A percentile compares a stretch with the other conserved stretches of the same genome.
phyloP scores from a whole-genome alignment of 352 stramenopile genomes.

The Pythium insidiosum region DNA sequence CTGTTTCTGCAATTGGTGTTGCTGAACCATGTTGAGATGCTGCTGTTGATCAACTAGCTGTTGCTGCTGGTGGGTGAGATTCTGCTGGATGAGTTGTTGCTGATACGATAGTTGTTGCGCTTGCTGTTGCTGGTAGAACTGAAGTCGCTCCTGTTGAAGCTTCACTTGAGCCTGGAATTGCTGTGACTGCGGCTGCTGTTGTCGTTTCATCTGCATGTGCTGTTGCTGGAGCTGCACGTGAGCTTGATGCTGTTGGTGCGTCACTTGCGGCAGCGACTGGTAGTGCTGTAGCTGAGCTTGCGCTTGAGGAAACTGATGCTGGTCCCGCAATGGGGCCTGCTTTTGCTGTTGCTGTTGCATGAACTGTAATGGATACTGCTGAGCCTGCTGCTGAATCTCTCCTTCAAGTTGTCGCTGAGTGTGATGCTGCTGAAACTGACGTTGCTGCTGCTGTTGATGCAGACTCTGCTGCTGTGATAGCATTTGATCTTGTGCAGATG shows the following conservation, averaged over 20 bases:
- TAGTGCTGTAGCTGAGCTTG: no score
- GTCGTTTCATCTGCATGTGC: conserved; percentile 10
- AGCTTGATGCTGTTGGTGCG: neutral
- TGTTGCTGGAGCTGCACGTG: conserved; percentile 6
- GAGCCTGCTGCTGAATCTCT: no score
- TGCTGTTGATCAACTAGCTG: conserved; percentile 3
- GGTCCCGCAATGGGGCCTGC: no score
- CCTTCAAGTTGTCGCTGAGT: neutral
- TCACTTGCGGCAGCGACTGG: neutral
- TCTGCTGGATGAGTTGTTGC: conserved; percentile 12
- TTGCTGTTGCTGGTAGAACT: neutral
- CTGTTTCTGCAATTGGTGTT: neutral
- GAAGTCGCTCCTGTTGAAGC: conserved; percentile 4
- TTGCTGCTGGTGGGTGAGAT: conserved; percentile 6
- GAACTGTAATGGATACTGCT: no score
- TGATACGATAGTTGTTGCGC: neutral
- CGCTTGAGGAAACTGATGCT: no score
- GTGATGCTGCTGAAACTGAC: neutral
- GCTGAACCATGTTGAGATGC: neutral
- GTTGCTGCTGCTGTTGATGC: conserved; percentile 4
- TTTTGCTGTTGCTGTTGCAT: neutral
- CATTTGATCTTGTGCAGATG: no score
- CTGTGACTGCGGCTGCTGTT: conserved; percentile 1
- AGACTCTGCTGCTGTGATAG: neutral
- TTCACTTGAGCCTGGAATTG: neutral